Evolutionary conservation across 495 filamentous ascomycete genomes (phyloP), one percentile per base, ranked within the genome.

Genomic region (Aspergillus affinis): DNA sequence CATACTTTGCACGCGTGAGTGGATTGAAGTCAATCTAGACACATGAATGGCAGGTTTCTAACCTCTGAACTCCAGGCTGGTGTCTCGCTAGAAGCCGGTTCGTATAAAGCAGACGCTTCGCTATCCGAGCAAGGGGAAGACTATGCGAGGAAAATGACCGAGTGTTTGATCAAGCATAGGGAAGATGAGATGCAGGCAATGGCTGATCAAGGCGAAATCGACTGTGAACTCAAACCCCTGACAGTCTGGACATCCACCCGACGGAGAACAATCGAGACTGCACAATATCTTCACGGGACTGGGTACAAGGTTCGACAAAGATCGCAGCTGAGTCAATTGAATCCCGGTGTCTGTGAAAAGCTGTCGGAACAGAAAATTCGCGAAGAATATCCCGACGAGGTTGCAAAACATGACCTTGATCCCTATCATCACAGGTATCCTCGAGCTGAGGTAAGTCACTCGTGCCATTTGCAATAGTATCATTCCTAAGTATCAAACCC

Each of bases 351-450:
- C 19, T 96, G 92, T 66, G 94, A 98, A 78, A 91, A 91, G 71
- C 88, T 96, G 77, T 85, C 84, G 12, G 91, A 97, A 72, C 81
- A 73, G n/a, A 84, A 81, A 44, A 96, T 99, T 60, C 84, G 90
- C 58, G 69, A 80, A 64, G 81, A 92, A 54, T 96, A 89, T 66
- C 89, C 93, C 1, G 89, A 95, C 18, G 95, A 99, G 70, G 91
- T 96, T 29, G 78, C 84, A 52, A 97, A 93, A 77, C 94, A 99
- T 70, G 90, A 97, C 69, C 78, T 88, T 51, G 94, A 99, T 72
- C 94, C 95, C 7, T 99, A 98, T 67, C 94, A 99, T 69, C 94
- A 99, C 69, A 84, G 94, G 44, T 99, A 97, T 69, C 94, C 94
- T 29, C 83, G 94, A 51, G 94, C 93, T 47, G 94, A 99, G 81